Percentiles rank a stretch among this genome's conserved stretches.
phyloP scores from a whole-genome alignment of 345 rosid genomes.

The Toxicodendron radicans region DNA sequence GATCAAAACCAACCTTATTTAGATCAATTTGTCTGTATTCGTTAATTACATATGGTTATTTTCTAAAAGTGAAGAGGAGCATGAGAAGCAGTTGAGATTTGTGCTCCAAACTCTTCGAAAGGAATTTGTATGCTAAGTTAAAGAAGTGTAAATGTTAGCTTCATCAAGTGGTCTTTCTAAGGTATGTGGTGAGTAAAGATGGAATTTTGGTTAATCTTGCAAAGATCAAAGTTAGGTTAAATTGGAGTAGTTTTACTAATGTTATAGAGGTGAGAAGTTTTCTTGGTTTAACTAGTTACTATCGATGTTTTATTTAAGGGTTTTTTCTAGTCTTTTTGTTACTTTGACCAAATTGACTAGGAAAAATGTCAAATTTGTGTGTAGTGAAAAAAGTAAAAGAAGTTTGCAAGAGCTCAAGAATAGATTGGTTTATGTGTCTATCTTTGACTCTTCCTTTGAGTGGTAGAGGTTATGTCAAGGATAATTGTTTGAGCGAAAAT shows the following conservation, averaged over 20 bases:
- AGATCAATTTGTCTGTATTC: not conserved
- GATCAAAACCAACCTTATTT: not conserved
- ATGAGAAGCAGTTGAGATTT: too few species aligned
- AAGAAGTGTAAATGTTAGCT: slow-evolving; percentile 9
- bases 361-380: slow-evolving; percentile 2
- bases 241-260: not conserved
- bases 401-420: slow-evolving; percentile 5
- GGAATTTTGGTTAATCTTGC: not conserved
- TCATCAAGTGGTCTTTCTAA: not conserved
- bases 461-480: too few species aligned
- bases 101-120: not conserved
- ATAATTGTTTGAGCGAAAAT: too few species aligned
- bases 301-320: not conserved
- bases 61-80: not conserved
- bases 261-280: slow-evolving; percentile 5
- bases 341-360: slow-evolving; percentile 1
- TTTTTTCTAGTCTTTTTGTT: not conserved
- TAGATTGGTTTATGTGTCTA: not conserved
- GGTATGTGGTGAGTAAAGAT: not conserved
- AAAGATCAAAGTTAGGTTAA: not conserved
- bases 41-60: not conserved
- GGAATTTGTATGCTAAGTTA: not conserved
- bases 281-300: too few species aligned
- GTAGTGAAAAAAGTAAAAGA: not conserved
- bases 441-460: not conserved